Evolutionary conservation across 495 filamentous ascomycete species (phyloP), one percentile per base, ranked within the genome.

Genomic region (Hypoxylon subgilvum): DNA sequence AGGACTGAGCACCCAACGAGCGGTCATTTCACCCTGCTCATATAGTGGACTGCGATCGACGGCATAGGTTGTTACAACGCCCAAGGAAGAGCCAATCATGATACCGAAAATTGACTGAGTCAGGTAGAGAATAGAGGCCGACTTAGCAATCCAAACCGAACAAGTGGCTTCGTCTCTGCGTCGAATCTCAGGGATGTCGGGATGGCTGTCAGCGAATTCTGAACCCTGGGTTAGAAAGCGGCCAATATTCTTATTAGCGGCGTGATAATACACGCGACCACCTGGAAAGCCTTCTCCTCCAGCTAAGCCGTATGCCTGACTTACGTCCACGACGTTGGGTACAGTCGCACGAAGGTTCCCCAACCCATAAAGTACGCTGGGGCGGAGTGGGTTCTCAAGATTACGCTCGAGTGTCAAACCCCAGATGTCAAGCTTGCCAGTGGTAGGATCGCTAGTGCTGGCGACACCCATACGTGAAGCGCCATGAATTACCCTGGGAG

Each of bases 81-180:
- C 94, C 1, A 87, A 82, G 9, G 92, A 89, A 6, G 92, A 94
- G 3, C 94, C 94, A 49, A 85, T 82, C 64, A 97, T 67, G 58
- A 97, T 88, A 0, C 90, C 94, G 34, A 94, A 66, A 57, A 93
- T 76, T 1, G 90, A 90, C 36, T 90, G 81, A 0, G 91, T 92
- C 52, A 84, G 77, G 36, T 84, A 81, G 12, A 88, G 84, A 18
- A 97, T 77, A 23, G 80, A 75, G 2, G 82, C 67, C 1, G 88
- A 87, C 66, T 97, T 97, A 1, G 93, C 90, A 65, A 97, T 91
- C 95, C 95, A 98, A 4, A 96, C 85, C 14, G 84, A 81, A 63
- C 86, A 89, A 34, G 92, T 75, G 5, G 86, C 81, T 28, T 90
- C 86, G 1, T 58, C 23, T 74, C 75, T 7, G 86, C n/a, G n/a